phyloP scores from a whole-genome alignment of 345 rosid species.

The Hibiscus tridactylites region DNA sequence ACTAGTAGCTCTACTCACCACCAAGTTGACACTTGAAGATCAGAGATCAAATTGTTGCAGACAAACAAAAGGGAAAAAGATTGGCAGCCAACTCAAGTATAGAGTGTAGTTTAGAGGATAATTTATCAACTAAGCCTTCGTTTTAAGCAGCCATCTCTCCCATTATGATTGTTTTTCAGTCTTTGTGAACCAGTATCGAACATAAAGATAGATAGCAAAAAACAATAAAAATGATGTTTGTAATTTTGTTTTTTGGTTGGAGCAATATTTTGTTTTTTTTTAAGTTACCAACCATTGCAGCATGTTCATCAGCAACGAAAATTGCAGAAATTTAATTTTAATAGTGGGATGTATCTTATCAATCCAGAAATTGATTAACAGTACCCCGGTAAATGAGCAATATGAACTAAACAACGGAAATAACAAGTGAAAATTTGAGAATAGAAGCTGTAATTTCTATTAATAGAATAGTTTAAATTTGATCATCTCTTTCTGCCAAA shows the following conservation, averaged over 20 bases:
- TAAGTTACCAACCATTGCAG: no score
- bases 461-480: no score
- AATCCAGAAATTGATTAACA: background rate
- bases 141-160: no score
- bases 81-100: background rate
- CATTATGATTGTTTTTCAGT: no score
- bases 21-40: background rate
- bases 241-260: no score
- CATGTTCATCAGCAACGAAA: background rate
- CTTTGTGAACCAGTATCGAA: no score
- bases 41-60: no score
- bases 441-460: no score
- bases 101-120: no score
- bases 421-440: background rate
- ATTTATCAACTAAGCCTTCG: no score
- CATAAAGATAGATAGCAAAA: no score
- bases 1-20: background rate
- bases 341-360: background rate
- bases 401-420: background rate
- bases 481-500: constrained; percentile 1
- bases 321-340: background rate
- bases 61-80: background rate
- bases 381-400: background rate
- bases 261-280: no score
- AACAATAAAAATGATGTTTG: background rate